These are phyloP conservation scores for Hydnomerulius pinastri DNA, from an alignment of 768 basidiomycete species.

Conservation along the genomic window DNA sequence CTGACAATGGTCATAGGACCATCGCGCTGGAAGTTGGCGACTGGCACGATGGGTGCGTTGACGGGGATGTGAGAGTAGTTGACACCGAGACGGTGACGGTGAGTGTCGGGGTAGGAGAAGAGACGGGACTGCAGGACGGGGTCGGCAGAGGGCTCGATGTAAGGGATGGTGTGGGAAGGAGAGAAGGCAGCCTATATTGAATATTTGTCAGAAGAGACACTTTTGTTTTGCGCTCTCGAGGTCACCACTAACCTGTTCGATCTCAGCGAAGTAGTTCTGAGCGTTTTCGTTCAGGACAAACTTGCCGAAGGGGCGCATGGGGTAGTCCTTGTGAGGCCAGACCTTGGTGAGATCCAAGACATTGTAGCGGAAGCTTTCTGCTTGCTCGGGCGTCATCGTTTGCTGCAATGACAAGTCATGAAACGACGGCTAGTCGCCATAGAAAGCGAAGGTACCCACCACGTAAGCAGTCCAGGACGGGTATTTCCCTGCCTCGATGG, in stretches of 20 bases:
- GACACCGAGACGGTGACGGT: constrained; percentile 77
- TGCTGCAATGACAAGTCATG: constrained; percentile 48
- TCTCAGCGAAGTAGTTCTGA: constrained; percentile 91
- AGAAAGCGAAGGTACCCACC: constrained; percentile 41
- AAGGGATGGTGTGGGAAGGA: constrained; percentile 85
- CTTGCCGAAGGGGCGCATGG: constrained; percentile 87
- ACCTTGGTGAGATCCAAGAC: constrained; percentile 90
- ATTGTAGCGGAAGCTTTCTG: constrained; percentile 88
- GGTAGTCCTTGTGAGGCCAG: constrained; percentile 86
- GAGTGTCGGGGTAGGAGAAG: constrained; percentile 93
- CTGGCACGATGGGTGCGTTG: constrained; percentile 72
- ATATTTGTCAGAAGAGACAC: constrained; percentile 7
- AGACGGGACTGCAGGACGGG: constrained; percentile 93
- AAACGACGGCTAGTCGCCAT: neutral
- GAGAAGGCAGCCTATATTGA: constrained; percentile 68
- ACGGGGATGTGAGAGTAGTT: constrained; percentile 90
- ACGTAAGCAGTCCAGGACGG: constrained; percentile 91
- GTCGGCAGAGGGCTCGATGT: constrained; percentile 88
- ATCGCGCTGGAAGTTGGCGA: constrained; percentile 93
- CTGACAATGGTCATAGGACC: constrained; percentile 68
- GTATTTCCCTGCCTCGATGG: constrained; percentile 78
- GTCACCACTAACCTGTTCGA: constrained; percentile 74
- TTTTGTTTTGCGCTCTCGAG: constrained; percentile 26
- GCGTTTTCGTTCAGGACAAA: constrained; percentile 78
- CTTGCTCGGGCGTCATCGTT: constrained; percentile 92